A percentile compares a stretch with the other conserved stretches of the same genome.
Conservation (phyloP, 805 yeast genomes). For the Nakazawaea ernobii region DNA sequence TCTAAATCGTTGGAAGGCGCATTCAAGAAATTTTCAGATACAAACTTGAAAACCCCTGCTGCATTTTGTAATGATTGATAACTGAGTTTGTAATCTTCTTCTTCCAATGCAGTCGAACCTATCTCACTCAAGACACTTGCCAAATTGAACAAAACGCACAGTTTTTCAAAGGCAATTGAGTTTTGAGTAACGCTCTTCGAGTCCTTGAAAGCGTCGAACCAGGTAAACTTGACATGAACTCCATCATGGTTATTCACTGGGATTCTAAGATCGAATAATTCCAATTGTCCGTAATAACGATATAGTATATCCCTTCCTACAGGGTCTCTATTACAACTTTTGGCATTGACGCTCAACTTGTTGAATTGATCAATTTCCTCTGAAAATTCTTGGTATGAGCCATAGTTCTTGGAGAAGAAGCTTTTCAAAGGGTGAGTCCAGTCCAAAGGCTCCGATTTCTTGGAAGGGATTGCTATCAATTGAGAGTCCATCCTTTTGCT, state of each 20-base stretch:
- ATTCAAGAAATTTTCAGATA: slow-evolving; percentile 78
- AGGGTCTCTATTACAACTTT: slow-evolving; percentile 38
- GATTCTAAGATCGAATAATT: slow-evolving; percentile 69
- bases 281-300: slow-evolving; percentile 76
- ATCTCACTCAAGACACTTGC: slow-evolving; percentile 56
- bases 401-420: slow-evolving; percentile 59
- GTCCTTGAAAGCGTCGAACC: slow-evolving; percentile 71
- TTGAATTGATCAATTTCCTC: slow-evolving; percentile 51
- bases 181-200: slow-evolving; percentile 54
- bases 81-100: slow-evolving; percentile 49
- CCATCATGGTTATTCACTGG: slow-evolving; percentile 51
- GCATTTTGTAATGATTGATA: slow-evolving; percentile 63
- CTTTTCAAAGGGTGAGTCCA: slow-evolving; percentile 59
- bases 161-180: slow-evolving; percentile 86
- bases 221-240: slow-evolving; percentile 59
- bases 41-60: slow-evolving; percentile 67
- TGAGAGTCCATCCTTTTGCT: slow-evolving; percentile 16
- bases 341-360: slow-evolving; percentile 52
- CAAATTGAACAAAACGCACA: slow-evolving; percentile 72
- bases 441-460: slow-evolving; percentile 51
- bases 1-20: slow-evolving; percentile 80
- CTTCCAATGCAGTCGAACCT: slow-evolving; percentile 32
- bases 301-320: slow-evolving; percentile 51
- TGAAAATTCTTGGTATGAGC: slow-evolving; percentile 49
- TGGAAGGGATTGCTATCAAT: slow-evolving; percentile 25